These are phyloP conservation scores for Fusarium sp. DNA, from an alignment of 2,329 filamentous ascomycete genomes.

Conservation along the genomic window DNA sequence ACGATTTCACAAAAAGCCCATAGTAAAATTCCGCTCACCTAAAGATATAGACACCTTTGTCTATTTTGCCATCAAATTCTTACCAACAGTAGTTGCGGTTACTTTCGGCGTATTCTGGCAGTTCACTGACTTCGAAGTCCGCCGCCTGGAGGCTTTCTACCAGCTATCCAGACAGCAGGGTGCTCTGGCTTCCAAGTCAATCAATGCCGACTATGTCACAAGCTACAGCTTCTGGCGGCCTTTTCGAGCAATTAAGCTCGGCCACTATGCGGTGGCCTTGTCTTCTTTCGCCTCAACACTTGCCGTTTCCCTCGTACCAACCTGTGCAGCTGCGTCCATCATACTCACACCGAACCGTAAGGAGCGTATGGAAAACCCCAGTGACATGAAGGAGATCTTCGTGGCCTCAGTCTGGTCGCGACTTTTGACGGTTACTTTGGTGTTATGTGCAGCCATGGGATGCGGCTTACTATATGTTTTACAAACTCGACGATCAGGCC, in stretches of 20 bases:
- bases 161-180: conserved; percentile 70
- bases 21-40: conserved; percentile 61
- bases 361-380: conserved; percentile 53
- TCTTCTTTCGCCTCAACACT: conserved; percentile 72
- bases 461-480: conserved; percentile 68
- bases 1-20: conserved; percentile 54
- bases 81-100: conserved; percentile 69
- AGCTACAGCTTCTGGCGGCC: conserved; percentile 73
- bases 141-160: conserved; percentile 72
- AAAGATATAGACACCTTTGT: conserved; percentile 58
- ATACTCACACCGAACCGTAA: conserved; percentile 63
- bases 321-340: conserved; percentile 71
- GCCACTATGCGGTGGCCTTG: conserved; percentile 74
- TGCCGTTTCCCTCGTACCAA: conserved; percentile 74
- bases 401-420: conserved; percentile 70
- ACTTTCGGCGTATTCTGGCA: conserved; percentile 73
- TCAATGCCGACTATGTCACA: conserved; percentile 80
- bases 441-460: conserved; percentile 67
- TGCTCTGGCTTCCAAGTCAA: conserved; percentile 69
- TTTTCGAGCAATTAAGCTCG: conserved; percentile 66
- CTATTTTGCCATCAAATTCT: conserved; percentile 72
- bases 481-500: conserved; percentile 69
- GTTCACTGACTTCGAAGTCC: conserved; percentile 72
- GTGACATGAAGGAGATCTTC: conserved; percentile 61
- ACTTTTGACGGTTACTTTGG: conserved; percentile 64